A percentile compares a stretch with the other conserved stretches of the same genome.
Evolutionary conservation across 2,329 filamentous ascomycete species (phyloP).

Genomic region (Colletotrichum spinosum): DNA sequence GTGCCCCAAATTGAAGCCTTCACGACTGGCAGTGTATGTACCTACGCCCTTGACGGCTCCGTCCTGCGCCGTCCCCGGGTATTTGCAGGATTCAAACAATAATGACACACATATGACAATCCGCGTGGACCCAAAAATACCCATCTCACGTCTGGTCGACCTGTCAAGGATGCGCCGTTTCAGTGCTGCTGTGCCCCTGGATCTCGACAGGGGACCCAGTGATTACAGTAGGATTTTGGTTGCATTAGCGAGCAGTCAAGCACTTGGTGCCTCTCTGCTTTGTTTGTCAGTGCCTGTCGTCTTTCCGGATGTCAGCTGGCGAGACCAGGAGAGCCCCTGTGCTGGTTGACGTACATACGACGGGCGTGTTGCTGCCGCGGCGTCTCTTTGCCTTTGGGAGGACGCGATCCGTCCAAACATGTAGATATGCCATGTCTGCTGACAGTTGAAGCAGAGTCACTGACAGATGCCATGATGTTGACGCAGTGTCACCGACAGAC

Average conservation of each 20-base stretch:
- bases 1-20: too few relatives aligned
- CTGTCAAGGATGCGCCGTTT: slow-evolving; percentile 22
- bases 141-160: slow-evolving; percentile 10
- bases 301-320: slow-evolving; percentile 1
- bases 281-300: slow-evolving; percentile 8
- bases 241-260: slow-evolving; percentile 9
- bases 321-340: too few relatives aligned
- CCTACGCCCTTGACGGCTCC: neutral
- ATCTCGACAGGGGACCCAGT: slow-evolving; percentile 6
- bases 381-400: too few relatives aligned
- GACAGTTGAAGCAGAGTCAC: too few relatives aligned
- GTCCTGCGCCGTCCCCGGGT: neutral
- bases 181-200: slow-evolving; percentile 10
- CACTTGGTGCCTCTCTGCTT: slow-evolving; percentile 9
- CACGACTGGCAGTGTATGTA: neutral
- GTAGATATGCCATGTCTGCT: too few relatives aligned
- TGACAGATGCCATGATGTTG: too few relatives aligned
- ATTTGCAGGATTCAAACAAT: slow-evolving; percentile 28
- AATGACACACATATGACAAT: slow-evolving; percentile 33
- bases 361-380: too few relatives aligned
- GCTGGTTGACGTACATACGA: too few relatives aligned
- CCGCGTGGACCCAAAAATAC: slow-evolving; percentile 18
- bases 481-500: neutral
- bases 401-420: too few relatives aligned
- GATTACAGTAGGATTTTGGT: slow-evolving; percentile 1